Percentiles rank a stretch among this genome's conserved stretches.
phyloP scores from a whole-genome alignment of 2,329 filamentous ascomycete genomes.

The Orbilia ellipsospora region DNA sequence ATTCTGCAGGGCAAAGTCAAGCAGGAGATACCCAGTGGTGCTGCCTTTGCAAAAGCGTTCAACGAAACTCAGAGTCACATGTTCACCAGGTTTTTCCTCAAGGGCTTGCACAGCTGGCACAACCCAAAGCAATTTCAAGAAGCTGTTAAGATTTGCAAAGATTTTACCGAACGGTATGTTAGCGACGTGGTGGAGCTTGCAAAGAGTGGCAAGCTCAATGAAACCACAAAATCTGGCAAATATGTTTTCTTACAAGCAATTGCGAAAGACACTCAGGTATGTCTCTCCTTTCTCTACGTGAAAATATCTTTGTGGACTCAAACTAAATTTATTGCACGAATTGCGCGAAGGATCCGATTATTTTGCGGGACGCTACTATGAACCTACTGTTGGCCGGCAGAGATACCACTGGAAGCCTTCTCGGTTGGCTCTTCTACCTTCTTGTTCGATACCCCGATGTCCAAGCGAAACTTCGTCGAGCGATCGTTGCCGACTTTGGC shows the following conservation, averaged over 20 bases:
- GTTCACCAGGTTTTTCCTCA: conserved; percentile 58
- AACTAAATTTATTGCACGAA: neutral
- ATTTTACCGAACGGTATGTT: conserved; percentile 56
- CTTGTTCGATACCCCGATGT: conserved; percentile 76
- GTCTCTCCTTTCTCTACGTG: neutral
- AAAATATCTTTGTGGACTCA: neutral
- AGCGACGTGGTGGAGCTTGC: no score
- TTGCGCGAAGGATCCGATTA: conserved; percentile 65
- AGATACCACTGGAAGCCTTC: conserved; percentile 84
- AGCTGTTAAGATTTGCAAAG: conserved; percentile 58
- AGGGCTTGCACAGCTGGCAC: conserved; percentile 58
- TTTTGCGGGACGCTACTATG: conserved; percentile 85
- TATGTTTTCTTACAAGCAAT: conserved; percentile 61
- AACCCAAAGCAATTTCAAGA: conserved; percentile 59
- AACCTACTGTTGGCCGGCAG: conserved; percentile 84
- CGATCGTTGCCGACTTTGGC: conserved; percentile 77
- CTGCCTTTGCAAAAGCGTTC: conserved; percentile 20
- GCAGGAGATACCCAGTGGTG: conserved; percentile 28
- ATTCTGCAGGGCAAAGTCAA: conserved; percentile 17
- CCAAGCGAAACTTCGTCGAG: conserved; percentile 75
- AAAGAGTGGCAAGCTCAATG: no score
- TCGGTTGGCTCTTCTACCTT: conserved; percentile 86
- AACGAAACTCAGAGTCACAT: conserved; percentile 15
- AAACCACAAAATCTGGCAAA: conserved; percentile 59
- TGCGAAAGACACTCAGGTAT: conserved; percentile 59